Percentiles rank a stretch among this genome's conserved stretches.
phyloP scores from a whole-genome alignment of 2,329 filamentous ascomycete species.

The Biscogniauxia marginata region DNA sequence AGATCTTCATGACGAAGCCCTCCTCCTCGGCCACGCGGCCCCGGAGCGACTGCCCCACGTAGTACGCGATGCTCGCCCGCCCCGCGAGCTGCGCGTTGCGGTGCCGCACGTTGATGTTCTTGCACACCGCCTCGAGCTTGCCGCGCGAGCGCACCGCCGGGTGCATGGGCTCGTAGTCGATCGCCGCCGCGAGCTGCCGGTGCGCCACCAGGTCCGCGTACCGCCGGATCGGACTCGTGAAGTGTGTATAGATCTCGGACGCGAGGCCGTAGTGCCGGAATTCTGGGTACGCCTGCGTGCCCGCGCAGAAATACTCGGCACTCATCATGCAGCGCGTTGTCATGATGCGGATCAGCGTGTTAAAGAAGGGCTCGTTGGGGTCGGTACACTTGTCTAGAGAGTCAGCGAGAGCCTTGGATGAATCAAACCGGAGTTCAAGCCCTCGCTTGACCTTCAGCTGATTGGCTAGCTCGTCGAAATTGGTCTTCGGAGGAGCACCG shows the following conservation, averaged over 20 bases:
- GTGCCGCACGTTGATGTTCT: slow-evolving; percentile 97
- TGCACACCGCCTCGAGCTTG: slow-evolving; percentile 89
- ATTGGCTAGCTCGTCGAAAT: slow-evolving; percentile 90
- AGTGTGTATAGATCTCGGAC: slow-evolving; percentile 96
- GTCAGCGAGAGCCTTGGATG: slow-evolving; percentile 89
- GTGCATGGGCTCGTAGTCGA: slow-evolving; percentile 87
- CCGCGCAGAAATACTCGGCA: slow-evolving; percentile 96
- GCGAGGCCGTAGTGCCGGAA: slow-evolving; percentile 97
- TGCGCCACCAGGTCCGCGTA: slow-evolving; percentile 97
- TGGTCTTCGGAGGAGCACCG: slow-evolving; percentile 87
- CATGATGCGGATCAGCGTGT: slow-evolving; percentile 95
- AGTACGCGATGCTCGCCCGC: slow-evolving; percentile 93
- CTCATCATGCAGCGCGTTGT: slow-evolving; percentile 99
- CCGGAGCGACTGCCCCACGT: slow-evolving; percentile 94
- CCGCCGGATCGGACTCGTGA: slow-evolving; percentile 93
- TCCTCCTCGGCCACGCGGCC: slow-evolving; percentile 75
- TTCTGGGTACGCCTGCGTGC: slow-evolving; percentile 87
- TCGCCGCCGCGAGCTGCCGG: slow-evolving; percentile 90
- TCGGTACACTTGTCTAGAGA: slow-evolving; percentile 86
- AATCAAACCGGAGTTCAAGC: slow-evolving; percentile 77
- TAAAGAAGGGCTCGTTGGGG: slow-evolving; percentile 86
- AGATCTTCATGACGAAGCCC: slow-evolving; percentile 94
- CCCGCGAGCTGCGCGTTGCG: slow-evolving; percentile 96
- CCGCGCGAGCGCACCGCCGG: slow-evolving; percentile 76
- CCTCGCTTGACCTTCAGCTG: slow-evolving; percentile 86